These are phyloP conservation scores for Backusella tarrabulga DNA, from an alignment of 192 early-diverging fungal species.

Conservation along the genomic window DNA sequence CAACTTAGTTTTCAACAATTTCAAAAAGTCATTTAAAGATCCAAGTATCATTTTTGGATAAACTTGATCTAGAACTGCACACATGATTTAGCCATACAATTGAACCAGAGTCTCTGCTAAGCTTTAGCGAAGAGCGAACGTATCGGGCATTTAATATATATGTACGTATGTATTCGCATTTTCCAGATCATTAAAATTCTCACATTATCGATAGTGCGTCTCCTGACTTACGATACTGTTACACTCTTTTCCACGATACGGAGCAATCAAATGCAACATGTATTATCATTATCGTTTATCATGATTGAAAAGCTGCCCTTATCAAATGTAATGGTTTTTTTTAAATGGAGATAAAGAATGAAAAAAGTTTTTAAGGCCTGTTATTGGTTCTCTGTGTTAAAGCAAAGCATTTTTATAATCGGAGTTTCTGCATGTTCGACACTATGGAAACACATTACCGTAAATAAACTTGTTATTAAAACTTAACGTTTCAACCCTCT, in stretches of 20 bases:
- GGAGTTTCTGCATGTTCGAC: background rate
- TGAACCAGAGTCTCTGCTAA: background rate
- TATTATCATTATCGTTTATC: background rate
- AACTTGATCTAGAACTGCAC: background rate
- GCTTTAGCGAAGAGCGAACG: background rate
- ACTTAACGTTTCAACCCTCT: background rate
- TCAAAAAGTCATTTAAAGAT: background rate
- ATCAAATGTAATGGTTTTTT: background rate
- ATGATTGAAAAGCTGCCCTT: background rate
- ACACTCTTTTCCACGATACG: background rate
- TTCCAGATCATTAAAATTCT: background rate
- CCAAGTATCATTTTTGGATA: background rate
- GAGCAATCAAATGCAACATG: background rate
- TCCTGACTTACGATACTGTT: background rate
- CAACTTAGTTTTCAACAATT: too few relatives aligned
- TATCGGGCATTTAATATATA: background rate
- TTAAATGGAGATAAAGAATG: background rate
- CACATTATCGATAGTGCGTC: background rate
- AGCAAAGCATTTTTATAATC: background rate
- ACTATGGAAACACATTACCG: background rate
- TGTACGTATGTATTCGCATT: background rate
- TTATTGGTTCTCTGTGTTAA: background rate
- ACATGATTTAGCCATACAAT: background rate
- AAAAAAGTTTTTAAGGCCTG: background rate
- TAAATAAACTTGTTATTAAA: background rate